Conservation (phyloP, 306 rosid species). For the Cotoneaster glaucophyllus region DNA sequence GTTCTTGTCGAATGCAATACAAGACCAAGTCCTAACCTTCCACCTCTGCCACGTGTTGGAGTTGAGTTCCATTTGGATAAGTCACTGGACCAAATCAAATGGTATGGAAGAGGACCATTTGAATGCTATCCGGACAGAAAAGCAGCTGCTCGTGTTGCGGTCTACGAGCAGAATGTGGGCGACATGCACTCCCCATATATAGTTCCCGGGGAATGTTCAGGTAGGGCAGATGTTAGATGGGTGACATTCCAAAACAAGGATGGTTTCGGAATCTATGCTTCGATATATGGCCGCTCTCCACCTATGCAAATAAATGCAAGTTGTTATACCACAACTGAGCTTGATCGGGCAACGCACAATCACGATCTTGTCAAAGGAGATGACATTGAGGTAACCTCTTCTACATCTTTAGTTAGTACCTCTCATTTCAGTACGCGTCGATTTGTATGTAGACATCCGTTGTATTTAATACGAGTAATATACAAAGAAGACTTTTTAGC, state of each 20-base stretch:
- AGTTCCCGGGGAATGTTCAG: slow-evolving; percentile 82
- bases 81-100: slow-evolving; percentile 51
- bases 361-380: slow-evolving; percentile 73
- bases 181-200: slow-evolving; percentile 92
- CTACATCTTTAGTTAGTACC: neutral
- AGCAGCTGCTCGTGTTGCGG: slow-evolving; percentile 74
- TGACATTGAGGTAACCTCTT: slow-evolving; percentile 61
- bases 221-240: slow-evolving; percentile 93
- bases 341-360: slow-evolving; percentile 64
- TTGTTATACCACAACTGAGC: slow-evolving; percentile 65
- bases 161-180: slow-evolving; percentile 52
- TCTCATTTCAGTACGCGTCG: neutral
- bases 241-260: slow-evolving; percentile 60
- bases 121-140: slow-evolving; percentile 94
- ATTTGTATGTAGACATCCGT: neutral
- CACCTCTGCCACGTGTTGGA: slow-evolving; percentile 96
- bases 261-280: slow-evolving; percentile 84
- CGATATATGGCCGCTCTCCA: slow-evolving; percentile 67
- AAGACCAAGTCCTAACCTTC: slow-evolving; percentile 58
- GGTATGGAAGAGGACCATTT: slow-evolving; percentile 97
- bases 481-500: too few relatives aligned
- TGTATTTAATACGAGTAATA: neutral
- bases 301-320: slow-evolving; percentile 93
- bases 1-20: slow-evolving; percentile 62
- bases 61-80: slow-evolving; percentile 61